phyloP scores from a whole-genome alignment of 2,329 filamentous ascomycete species.

The Aspergillus sp. region DNA sequence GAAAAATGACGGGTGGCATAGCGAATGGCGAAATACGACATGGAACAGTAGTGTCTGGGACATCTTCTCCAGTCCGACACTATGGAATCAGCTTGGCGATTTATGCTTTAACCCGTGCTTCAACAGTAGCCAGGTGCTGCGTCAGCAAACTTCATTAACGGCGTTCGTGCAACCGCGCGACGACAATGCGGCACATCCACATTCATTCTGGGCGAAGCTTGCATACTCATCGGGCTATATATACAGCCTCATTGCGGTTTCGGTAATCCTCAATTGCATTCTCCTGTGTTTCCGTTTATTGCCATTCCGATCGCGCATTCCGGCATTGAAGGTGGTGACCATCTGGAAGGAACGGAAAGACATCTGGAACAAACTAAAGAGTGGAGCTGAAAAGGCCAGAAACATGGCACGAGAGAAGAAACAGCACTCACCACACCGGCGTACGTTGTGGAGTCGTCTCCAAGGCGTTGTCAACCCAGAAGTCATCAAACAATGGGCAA shows the following conservation, averaged over 20 bases:
- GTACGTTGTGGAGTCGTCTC: neutral
- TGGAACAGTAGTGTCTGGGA: slow-evolving; percentile 31
- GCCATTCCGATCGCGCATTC: slow-evolving; percentile 23
- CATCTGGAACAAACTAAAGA: slow-evolving; percentile 19
- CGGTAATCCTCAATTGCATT: slow-evolving; percentile 22
- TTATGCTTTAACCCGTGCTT: slow-evolving; percentile 34
- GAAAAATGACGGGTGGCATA: slow-evolving; percentile 27
- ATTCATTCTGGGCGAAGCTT: slow-evolving; percentile 14
- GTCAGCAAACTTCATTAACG: slow-evolving; percentile 18
- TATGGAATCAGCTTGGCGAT: slow-evolving; percentile 20
- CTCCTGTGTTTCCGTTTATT: slow-evolving; percentile 22
- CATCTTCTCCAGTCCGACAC: slow-evolving; percentile 22
- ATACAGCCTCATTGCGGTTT: slow-evolving; percentile 26
- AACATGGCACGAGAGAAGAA: neutral
- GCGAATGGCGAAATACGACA: slow-evolving; percentile 19
- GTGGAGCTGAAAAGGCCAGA: slow-evolving; percentile 6
- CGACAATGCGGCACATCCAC: slow-evolving; percentile 4
- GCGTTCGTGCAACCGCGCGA: slow-evolving; percentile 11
- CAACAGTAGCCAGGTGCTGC: slow-evolving; percentile 26
- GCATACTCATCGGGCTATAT: slow-evolving; percentile 26
- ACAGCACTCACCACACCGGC: neutral
- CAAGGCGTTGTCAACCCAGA: slow-evolving; percentile 4
- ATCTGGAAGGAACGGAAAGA: slow-evolving; percentile 23
- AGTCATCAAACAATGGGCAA: slow-evolving; percentile 12
- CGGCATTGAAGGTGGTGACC: slow-evolving; percentile 19